These are phyloP conservation scores for Cutaneotrichosporon arboriforme DNA, from an alignment of 1,284 basidiomycete species.

Conservation along the genomic window DNA sequence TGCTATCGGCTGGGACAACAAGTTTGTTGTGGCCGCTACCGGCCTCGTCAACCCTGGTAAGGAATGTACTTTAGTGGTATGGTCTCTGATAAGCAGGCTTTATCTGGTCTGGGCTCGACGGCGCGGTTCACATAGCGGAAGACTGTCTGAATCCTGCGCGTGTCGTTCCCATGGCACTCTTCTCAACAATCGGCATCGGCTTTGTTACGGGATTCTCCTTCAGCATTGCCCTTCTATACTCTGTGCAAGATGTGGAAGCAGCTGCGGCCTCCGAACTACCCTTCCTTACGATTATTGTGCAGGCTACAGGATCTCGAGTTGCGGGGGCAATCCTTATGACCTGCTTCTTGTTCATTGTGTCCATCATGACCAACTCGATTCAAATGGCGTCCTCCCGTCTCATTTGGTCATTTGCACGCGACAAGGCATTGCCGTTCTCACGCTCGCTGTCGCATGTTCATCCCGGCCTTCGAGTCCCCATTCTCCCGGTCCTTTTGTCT, in stretches of 20 bases:
- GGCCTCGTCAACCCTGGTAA: constrained; percentile 17
- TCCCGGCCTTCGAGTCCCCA: constrained; percentile 11
- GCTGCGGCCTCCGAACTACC: constrained; percentile 9
- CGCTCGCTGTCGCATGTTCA: constrained; percentile 1
- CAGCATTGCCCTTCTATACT: constrained; percentile 13
- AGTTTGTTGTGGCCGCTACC: constrained; percentile 15
- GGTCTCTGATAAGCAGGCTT: constrained; percentile 4
- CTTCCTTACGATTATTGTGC: constrained; percentile 16
- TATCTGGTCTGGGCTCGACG: constrained; percentile 13
- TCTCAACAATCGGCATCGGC: constrained; percentile 7
- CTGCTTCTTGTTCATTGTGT: constrained; percentile 7
- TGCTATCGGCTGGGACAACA: constrained; percentile 9
- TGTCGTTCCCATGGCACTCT: constrained; percentile 11
- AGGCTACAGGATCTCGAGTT: constrained; percentile 9
- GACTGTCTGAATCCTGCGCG: constrained; percentile 10
- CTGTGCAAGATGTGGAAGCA: constrained; percentile 12
- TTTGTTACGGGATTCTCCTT: constrained; percentile 10
- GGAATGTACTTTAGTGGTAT: neutral
- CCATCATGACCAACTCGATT: constrained; percentile 13
- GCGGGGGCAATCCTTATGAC: constrained; percentile 10
- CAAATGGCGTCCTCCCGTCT: constrained; percentile 13
- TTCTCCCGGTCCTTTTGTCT: constrained; percentile 11
- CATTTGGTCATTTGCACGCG: constrained; percentile 17
- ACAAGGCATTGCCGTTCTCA: constrained; percentile 11
- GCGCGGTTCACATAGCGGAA: constrained; percentile 16